Evolutionary conservation across 2,329 filamentous ascomycete species (phyloP), one percentile per base, ranked within the genome.

Genomic region (Colletotrichum lupini): DNA sequence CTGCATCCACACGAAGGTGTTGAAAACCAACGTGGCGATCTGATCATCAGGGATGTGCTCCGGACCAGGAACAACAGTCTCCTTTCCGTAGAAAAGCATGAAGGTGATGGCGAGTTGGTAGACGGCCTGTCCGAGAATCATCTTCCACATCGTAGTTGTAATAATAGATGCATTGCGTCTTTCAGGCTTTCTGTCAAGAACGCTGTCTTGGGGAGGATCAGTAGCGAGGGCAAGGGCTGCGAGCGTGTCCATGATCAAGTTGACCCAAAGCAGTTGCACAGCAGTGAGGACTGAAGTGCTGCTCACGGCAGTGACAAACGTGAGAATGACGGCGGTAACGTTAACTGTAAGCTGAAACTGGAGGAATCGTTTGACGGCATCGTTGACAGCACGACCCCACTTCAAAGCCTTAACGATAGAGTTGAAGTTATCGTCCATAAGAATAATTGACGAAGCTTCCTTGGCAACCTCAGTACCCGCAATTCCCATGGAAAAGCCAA

Each of bases 1-100:
- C 79, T 98, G 96, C 95, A 98, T 98, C 96, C 96, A 98, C 66
- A 98, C 96, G 80, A 98, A 98, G 0, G 95, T 97, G 86, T 98
- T 98, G 89, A 98, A 98, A 8, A 98, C 94, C 60, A 98, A 88
- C 3, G 95, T 97, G 68, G 91, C 87, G 73, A 97, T 87, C 77
- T 93, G 87, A 1, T 80, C 82, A 58, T 73, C 65, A 22, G 65
- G 28, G 30, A 68, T 61, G 22, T 59, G 53, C 56, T 75, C 73
- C 37, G 74, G 67, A n/a, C 69, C 73, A 30, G 72, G 75, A 12
- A 74, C 72, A 16, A 76, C 42, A 79, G 84, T 72, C 83, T 83
- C 62, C 88, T 91, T 37, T 28, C 90, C 94, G 77, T 95, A 98
- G 84, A 95, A 95, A 28, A 98, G 88, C 74, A 96, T 87, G 76